A percentile compares a stretch with the other conserved stretches of the same genome.
phyloP scores from a whole-genome alignment of 257 asterid species.

The Hygrophila difformis region DNA sequence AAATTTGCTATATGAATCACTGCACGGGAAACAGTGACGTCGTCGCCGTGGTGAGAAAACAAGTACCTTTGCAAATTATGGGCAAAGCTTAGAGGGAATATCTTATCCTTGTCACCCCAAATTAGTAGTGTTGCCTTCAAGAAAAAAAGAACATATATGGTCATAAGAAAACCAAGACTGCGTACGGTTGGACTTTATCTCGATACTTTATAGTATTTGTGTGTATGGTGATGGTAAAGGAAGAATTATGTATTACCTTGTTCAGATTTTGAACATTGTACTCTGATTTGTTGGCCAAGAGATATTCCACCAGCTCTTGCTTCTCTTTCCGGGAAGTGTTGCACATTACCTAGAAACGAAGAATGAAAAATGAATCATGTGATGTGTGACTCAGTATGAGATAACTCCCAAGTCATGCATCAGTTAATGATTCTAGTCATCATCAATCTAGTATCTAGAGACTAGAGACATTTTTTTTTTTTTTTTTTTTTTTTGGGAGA shows the following conservation, averaged over 20 bases:
- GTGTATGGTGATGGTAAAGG: neutral
- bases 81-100: slow-evolving; percentile 56
- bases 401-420: neutral
- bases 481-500: too few species aligned
- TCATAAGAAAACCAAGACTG: too few species aligned
- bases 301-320: slow-evolving; percentile 42
- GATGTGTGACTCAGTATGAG: neutral
- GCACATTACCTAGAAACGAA: slow-evolving; percentile 40
- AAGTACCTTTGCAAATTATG: slow-evolving; percentile 43
- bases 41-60: neutral
- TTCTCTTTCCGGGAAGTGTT: slow-evolving; percentile 40
- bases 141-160: too few species aligned
- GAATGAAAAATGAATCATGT: slow-evolving; percentile 11
- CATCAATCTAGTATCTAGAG: too few species aligned
- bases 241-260: slow-evolving; percentile 48
- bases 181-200: too few species aligned
- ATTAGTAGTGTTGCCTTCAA: slow-evolving; percentile 53
- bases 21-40: neutral
- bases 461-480: too few species aligned
- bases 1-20: too few species aligned
- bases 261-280: slow-evolving; percentile 19
- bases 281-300: slow-evolving; percentile 26
- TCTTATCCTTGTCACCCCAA: slow-evolving; percentile 68
- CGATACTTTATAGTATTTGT: too few species aligned
- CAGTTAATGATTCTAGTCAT: neutral